phyloP scores from a whole-genome alignment of 1,284 basidiomycete genomes.

The Amylostereum areolatum region DNA sequence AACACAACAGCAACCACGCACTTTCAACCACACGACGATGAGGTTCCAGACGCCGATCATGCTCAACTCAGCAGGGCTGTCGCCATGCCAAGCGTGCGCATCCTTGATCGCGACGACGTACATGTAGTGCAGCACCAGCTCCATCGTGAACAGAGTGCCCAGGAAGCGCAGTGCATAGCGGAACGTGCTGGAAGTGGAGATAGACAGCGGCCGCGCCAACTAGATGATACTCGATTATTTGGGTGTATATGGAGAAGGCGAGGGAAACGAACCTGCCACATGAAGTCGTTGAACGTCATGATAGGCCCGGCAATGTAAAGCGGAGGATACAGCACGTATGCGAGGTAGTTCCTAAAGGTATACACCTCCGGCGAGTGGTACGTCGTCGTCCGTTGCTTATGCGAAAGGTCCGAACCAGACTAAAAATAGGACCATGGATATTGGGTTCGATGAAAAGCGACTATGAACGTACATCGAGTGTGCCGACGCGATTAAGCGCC shows the following conservation, averaged over 20 bases:
- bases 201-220: slow-evolving; percentile 47
- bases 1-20: slow-evolving; percentile 24
- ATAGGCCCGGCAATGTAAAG: slow-evolving; percentile 97
- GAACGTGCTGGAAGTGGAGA: slow-evolving; percentile 29
- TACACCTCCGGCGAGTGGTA: slow-evolving; percentile 47
- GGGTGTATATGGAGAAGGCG: background rate
- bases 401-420: slow-evolving; percentile 30
- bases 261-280: slow-evolving; percentile 68
- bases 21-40: slow-evolving; percentile 96
- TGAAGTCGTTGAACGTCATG: slow-evolving; percentile 93
- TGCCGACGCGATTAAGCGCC: slow-evolving; percentile 44
- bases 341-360: slow-evolving; percentile 52
- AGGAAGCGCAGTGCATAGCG: slow-evolving; percentile 74
- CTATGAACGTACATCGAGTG: slow-evolving; percentile 36
- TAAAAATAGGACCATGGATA: too few relatives aligned
- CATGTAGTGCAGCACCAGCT: slow-evolving; percentile 90
- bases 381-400: slow-evolving; percentile 52
- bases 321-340: slow-evolving; percentile 86
- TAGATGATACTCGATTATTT: slow-evolving; percentile 21
- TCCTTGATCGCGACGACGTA: slow-evolving; percentile 98
- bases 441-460: too few relatives aligned
- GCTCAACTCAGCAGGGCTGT: slow-evolving; percentile 75
- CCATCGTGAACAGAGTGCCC: slow-evolving; percentile 78
- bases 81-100: slow-evolving; percentile 66
- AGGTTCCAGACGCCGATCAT: slow-evolving; percentile 99